Percentiles rank a stretch among this genome's conserved stretches.
Conservation (phyloP, 768 basidiomycete species). For the Suillus variegatus region DNA sequence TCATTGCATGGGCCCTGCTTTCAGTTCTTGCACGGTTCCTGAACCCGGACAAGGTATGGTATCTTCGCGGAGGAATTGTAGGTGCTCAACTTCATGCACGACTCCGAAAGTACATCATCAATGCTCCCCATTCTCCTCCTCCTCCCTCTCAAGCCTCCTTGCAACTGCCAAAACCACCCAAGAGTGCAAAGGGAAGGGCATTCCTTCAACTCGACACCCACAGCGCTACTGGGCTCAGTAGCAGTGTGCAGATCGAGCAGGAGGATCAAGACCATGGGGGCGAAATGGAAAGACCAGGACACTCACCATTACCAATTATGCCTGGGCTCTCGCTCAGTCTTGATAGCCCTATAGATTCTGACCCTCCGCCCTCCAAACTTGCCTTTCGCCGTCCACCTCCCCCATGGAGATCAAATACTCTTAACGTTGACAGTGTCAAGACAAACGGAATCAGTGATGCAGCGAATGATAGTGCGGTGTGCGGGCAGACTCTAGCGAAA, state of each 20-base stretch:
- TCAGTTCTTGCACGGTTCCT: slow-evolving; percentile 63
- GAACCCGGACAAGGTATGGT: slow-evolving; percentile 56
- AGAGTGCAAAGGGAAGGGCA: slow-evolving; percentile 43
- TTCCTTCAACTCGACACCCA: slow-evolving; percentile 70
- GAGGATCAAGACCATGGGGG: slow-evolving; percentile 23
- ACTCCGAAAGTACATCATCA: slow-evolving; percentile 53
- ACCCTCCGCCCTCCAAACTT: slow-evolving; percentile 67
- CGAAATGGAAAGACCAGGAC: slow-evolving; percentile 56
- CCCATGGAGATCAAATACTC: slow-evolving; percentile 60
- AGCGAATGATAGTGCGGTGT: not conserved
- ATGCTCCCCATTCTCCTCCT: not conserved
- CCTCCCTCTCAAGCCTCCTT: slow-evolving; percentile 13
- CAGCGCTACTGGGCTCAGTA: slow-evolving; percentile 49
- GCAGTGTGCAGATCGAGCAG: slow-evolving; percentile 1
- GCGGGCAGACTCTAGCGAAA: not conserved
- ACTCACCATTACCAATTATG: slow-evolving; percentile 60
- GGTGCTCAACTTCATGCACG: slow-evolving; percentile 59
- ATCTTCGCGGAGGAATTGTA: slow-evolving; percentile 72
- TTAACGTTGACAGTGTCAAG: slow-evolving; percentile 33
- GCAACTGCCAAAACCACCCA: slow-evolving; percentile 23
- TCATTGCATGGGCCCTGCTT: slow-evolving; percentile 72
- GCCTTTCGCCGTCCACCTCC: slow-evolving; percentile 53
- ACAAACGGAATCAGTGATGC: not conserved
- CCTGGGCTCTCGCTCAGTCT: slow-evolving; percentile 44
- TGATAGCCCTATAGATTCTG: slow-evolving; percentile 49